Percentiles rank a stretch among this genome's conserved stretches.
phyloP scores from a whole-genome alignment of 495 filamentous ascomycete species.

The Parathielavia appendiculata region DNA sequence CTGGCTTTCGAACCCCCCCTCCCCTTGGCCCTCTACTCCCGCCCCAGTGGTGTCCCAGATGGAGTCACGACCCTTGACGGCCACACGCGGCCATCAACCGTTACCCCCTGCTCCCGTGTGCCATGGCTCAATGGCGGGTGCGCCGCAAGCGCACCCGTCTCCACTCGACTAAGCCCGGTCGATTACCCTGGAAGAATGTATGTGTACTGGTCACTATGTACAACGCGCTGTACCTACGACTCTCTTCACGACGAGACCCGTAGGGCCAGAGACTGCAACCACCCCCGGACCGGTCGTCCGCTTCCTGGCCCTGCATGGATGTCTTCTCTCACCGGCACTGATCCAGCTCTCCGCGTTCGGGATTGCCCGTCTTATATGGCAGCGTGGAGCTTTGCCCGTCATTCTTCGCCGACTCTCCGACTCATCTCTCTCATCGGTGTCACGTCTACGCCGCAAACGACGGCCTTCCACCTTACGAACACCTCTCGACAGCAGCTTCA shows the following conservation, averaged over 20 bases:
- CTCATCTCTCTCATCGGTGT: conserved; percentile 11
- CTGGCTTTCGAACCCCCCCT: conserved; percentile 3
- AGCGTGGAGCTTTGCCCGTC: conserved; percentile 19
- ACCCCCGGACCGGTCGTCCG: conserved; percentile 15
- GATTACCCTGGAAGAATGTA: neutral
- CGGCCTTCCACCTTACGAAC: conserved; percentile 3
- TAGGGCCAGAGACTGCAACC: conserved; percentile 16
- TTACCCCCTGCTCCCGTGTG: conserved; percentile 19
- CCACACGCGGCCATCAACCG: conserved; percentile 4
- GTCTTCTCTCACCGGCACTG: conserved; percentile 11
- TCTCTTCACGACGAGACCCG: neutral
- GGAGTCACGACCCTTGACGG: conserved; percentile 7
- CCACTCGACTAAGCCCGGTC: conserved; percentile 18
- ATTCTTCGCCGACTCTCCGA: conserved; percentile 15
- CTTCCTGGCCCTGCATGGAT: conserved; percentile 12
- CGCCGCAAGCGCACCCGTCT: conserved; percentile 13
- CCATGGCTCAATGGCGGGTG: conserved; percentile 17
- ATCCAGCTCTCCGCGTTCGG: conserved; percentile 18
- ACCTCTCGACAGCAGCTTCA: conserved; percentile 8
- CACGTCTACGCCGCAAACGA: conserved; percentile 19
- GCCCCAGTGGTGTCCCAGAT: conserved; percentile 6
- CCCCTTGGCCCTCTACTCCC: conserved; percentile 6
- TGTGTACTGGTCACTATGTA: neutral
- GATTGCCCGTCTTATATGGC: conserved; percentile 31
- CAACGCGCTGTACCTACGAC: neutral